A percentile compares a stretch with the other conserved stretches of the same genome.
Evolutionary conservation across 768 basidiomycete genomes (phyloP).

Genomic region (Candolleomyces eurysporus): DNA sequence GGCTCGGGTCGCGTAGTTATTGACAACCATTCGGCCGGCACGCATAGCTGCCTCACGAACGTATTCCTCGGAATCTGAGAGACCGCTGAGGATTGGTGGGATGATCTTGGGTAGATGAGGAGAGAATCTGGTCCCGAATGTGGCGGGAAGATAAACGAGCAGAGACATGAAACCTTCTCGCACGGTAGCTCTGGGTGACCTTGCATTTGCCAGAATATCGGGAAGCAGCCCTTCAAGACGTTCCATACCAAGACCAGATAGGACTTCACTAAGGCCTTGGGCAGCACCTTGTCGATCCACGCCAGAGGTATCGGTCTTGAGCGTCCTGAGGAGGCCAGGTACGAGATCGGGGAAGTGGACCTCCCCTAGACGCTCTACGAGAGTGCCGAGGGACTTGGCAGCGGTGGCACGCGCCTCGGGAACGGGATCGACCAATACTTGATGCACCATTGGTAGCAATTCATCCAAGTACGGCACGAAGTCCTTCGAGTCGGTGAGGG

Average conservation of each 20-base stretch:
- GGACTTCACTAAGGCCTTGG: constrained; percentile 93
- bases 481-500: constrained; percentile 85
- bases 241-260: constrained; percentile 97
- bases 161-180: constrained; percentile 99
- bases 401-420: constrained; percentile 97
- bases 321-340: constrained; percentile 78
- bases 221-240: constrained; percentile 91
- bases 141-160: constrained; percentile 91
- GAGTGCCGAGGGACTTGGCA: constrained; percentile 91
- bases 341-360: constrained; percentile 94
- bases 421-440: constrained; percentile 93
- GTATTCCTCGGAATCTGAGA: constrained; percentile 92
- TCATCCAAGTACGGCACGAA: constrained; percentile 92
- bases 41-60: constrained; percentile 98
- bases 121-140: constrained; percentile 94
- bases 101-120: constrained; percentile 96
- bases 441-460: constrained; percentile 86
- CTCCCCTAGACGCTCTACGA: constrained; percentile 97
- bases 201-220: constrained; percentile 88
- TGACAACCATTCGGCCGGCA: constrained; percentile 97
- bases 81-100: constrained; percentile 84
- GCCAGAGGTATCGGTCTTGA: constrained; percentile 91
- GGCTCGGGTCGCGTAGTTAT: constrained; percentile 88
- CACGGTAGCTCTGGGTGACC: constrained; percentile 86
- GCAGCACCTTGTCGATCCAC: constrained; percentile 98